Conservation (phyloP, 192 early-diverging fungal species). For the Endogone sp. region DNA sequence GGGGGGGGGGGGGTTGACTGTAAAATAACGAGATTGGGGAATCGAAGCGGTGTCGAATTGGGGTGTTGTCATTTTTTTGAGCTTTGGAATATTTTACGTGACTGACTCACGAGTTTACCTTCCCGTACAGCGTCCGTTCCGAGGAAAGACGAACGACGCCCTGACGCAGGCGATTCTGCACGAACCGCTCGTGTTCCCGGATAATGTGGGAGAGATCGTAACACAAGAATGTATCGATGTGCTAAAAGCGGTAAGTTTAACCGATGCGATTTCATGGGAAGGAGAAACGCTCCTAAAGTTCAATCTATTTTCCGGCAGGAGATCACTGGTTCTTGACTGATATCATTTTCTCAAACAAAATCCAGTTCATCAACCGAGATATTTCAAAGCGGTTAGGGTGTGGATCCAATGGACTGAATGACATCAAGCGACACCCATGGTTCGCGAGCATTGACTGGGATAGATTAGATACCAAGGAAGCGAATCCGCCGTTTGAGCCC, state of each 20-base stretch:
- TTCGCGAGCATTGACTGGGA: slow-evolving; percentile 77
- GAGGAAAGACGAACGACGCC: slow-evolving; percentile 69
- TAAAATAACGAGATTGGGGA: neutral
- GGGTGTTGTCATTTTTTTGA: too few relatives aligned
- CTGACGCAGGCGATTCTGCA: slow-evolving; percentile 67
- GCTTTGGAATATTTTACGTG: neutral
- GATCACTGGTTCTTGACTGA: too few relatives aligned
- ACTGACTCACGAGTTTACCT: neutral
- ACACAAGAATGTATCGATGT: slow-evolving; percentile 47
- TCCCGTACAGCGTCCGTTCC: slow-evolving; percentile 66
- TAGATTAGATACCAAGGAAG: slow-evolving; percentile 60
- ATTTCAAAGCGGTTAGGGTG: slow-evolving; percentile 71
- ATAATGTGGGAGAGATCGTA: slow-evolving; percentile 40
- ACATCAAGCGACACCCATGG: slow-evolving; percentile 71
- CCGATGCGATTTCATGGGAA: too few relatives aligned
- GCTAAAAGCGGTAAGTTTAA: slow-evolving; percentile 39
- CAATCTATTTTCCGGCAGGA: neutral
- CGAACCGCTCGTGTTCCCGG: slow-evolving; percentile 65
- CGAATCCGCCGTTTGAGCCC: slow-evolving; percentile 77
- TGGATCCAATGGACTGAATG: slow-evolving; percentile 64
- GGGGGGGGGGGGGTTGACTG: neutral
- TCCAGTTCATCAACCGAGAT: slow-evolving; percentile 71
- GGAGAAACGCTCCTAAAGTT: neutral
- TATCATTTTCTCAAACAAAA: neutral
- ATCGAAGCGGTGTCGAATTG: too few relatives aligned